Conservation (phyloP, 257 asterid species). For the Marsdenia floribunda region DNA sequence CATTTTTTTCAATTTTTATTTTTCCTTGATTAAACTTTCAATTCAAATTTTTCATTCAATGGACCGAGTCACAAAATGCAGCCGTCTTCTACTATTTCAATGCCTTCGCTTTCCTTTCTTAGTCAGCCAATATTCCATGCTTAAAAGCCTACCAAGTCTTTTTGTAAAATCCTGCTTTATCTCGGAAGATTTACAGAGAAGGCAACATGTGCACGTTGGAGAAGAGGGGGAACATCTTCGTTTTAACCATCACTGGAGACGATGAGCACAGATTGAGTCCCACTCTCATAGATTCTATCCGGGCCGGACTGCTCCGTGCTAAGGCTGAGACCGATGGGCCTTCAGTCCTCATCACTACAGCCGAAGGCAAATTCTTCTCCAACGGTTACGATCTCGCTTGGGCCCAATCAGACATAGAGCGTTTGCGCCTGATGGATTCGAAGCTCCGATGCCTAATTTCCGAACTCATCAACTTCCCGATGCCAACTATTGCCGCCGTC, state of each 20-base stretch:
- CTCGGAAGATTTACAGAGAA: background rate
- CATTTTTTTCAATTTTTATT: too few relatives aligned
- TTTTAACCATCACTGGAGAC: conserved; percentile 53
- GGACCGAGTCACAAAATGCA: background rate
- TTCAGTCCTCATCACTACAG: conserved; percentile 59
- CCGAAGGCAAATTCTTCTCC: conserved; percentile 73
- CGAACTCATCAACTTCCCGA: conserved; percentile 55
- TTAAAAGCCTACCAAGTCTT: background rate
- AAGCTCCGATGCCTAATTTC: conserved; percentile 46
- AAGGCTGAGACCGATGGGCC: conserved; percentile 31
- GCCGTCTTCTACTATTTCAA: background rate
- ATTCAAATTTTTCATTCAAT: too few relatives aligned
- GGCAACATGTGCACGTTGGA: conserved; percentile 40
- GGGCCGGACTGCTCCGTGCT: conserved; percentile 34
- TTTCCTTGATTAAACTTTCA: too few relatives aligned
- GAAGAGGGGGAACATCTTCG: conserved; percentile 45
- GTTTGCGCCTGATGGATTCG: conserved; percentile 31
- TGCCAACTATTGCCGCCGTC: conserved; percentile 80
- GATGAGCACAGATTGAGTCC: conserved; percentile 68
- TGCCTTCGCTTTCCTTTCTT: background rate
- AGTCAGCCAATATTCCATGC: background rate
- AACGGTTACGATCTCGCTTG: conserved; percentile 67
- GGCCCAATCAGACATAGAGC: conserved; percentile 34
- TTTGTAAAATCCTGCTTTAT: background rate
- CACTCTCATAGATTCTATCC: conserved; percentile 43